phyloP scores from a whole-genome alignment of 2,329 filamentous ascomycete genomes.

The Aspergillus felis region DNA sequence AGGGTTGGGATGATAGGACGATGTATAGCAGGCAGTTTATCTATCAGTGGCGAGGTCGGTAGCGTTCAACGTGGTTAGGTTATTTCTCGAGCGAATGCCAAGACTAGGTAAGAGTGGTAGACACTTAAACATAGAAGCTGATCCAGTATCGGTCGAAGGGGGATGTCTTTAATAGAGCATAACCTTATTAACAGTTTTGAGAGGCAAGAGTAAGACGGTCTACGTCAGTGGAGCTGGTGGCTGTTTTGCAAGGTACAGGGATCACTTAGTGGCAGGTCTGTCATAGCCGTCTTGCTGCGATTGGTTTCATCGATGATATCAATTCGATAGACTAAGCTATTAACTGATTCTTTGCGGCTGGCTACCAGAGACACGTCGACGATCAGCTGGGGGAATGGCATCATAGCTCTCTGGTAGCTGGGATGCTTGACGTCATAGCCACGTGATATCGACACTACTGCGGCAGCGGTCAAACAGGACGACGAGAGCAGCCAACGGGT shows the following conservation, averaged over 20 bases:
- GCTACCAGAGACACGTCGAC: not conserved
- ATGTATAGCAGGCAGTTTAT: not conserved
- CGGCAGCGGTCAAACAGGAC: not conserved
- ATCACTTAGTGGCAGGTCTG: not conserved
- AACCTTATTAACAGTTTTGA: not conserved
- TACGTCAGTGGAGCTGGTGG: not conserved
- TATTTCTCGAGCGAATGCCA: not conserved
- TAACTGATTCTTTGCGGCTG: not conserved
- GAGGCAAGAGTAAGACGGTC: not conserved
- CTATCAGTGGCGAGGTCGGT: not conserved
- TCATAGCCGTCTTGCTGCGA: not conserved
- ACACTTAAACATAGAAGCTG: not conserved
- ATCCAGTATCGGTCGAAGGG: not conserved
- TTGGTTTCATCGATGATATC: not conserved
- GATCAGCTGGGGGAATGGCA: not conserved
- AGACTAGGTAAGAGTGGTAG: constrained; percentile 1
- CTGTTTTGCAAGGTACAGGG: not conserved
- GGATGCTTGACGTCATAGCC: not conserved
- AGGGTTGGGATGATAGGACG: not conserved
- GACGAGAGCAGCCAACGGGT: not conserved
- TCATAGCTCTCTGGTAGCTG: constrained; percentile 1
- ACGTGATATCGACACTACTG: not conserved
- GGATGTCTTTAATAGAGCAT: not conserved
- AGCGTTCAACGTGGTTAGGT: not conserved
- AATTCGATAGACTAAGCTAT: not conserved